Evolutionary conservation across 495 filamentous ascomycete genomes (phyloP), one percentile per base, ranked within the genome.

Genomic region (Xanthoparmelia taractica): DNA sequence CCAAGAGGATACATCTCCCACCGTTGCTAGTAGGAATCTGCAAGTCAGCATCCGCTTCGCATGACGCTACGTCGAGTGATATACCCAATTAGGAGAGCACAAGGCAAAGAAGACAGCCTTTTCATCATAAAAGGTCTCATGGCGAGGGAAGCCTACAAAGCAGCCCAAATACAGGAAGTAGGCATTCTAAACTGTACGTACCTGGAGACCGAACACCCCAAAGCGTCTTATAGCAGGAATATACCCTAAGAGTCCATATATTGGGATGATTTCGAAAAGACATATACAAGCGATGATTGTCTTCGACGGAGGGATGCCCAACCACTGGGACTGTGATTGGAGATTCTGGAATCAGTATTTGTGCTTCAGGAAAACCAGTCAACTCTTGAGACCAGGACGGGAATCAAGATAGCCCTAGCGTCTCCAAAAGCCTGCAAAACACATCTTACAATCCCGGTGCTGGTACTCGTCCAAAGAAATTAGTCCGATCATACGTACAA

Each of bases 1-100:
- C 90, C 91, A 3, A 98, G 76, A 4, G 91, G 89, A 71, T 94
- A 97, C 91, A 98, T 96, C 71, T 98, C 94, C 91, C 92, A 96
- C 15, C 88, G 88, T 67, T 91, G 87, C 69, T 54, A n/a, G 20
- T 10, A 8, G 11, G 27, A 1, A 33, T 33, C 33, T 13, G 2
- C 5, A 33, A 20, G 17, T 54, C 29, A 54, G 50, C 29, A 54
- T 33, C 15, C 45, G 27, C 47, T 15, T 15, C 7, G 1, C 23
- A 15, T 15, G 3, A 50, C 25, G 2, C 15, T 17, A 54, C 12
- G 17, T 54, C 50, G 29, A 54, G 29, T 8, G 29, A 13, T 1
- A n/a, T 8, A 29, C 2, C 50, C 7, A 20, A 20, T 54, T 0
- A 54, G 20, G 27, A 20, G 18, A 54, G 15, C 15, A 33, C 5